Conservation (phyloP, 1,284 basidiomycete species). For the Pyrrhoderma noxium region DNA sequence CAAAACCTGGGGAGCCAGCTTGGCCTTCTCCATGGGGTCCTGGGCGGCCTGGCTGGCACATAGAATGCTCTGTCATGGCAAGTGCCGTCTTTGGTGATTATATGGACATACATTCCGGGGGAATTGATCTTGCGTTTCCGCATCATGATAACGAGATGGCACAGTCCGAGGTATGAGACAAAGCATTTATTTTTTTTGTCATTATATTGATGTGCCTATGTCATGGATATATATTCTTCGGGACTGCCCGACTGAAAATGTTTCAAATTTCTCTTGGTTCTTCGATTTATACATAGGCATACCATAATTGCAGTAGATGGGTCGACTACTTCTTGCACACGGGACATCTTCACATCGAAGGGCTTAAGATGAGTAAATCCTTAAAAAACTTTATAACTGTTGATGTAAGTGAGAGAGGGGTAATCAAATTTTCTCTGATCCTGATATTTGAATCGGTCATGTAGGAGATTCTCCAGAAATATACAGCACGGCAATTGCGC, state of each 20-base stretch:
- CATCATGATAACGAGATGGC: conserved; percentile 99
- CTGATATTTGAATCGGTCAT: conserved; percentile 3
- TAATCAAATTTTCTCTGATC: conserved; percentile 9
- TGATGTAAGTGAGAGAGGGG: too few species aligned
- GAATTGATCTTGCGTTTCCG: conserved; percentile 95
- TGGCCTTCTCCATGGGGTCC: conserved; percentile 97
- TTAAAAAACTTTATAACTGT: conserved; percentile 99
- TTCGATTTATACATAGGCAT: conserved; percentile 50
- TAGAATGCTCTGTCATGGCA: conserved; percentile 99
- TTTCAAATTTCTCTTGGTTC: neutral
- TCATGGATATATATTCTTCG: neutral
- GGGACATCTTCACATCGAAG: conserved; percentile 97
- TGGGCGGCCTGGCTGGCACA: conserved; percentile 99
- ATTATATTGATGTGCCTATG: neutral
- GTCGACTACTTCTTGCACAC: conserved; percentile 99
- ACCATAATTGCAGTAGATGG: conserved; percentile 90
- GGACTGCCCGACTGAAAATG: neutral
- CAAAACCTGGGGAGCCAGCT: conserved; percentile 95
- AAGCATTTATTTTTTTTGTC: neutral
- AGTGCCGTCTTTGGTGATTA: conserved; percentile 85
- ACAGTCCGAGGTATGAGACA: conserved; percentile 75
- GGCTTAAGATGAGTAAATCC: conserved; percentile 99
- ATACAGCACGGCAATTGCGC: conserved; percentile 87
- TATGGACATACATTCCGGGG: conserved; percentile 98
- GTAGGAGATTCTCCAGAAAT: conserved; percentile 85